These are phyloP conservation scores for Lasiodiplodia theobromae DNA, from an alignment of 2,329 filamentous ascomycete genomes.

Conservation along the genomic window DNA sequence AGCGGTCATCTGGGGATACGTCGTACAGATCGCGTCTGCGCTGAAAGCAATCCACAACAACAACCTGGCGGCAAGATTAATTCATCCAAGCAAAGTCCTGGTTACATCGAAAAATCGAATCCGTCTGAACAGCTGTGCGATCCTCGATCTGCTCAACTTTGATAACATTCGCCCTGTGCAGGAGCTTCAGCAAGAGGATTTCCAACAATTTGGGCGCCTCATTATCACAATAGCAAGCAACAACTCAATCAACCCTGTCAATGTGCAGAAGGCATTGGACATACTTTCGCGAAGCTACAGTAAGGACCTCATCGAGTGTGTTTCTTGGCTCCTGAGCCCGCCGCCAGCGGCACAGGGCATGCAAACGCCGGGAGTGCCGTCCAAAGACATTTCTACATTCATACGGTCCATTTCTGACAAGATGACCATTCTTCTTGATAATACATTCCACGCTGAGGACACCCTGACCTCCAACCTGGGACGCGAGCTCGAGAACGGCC, in stretches of 20 bases:
- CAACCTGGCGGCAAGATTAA: conserved; percentile 82
- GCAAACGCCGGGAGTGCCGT: conserved; percentile 41
- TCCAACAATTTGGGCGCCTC: conserved; percentile 82
- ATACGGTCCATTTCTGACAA: conserved; percentile 80
- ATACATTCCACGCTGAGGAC: conserved; percentile 80
- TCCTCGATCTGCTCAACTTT: conserved; percentile 87
- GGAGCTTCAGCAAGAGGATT: conserved; percentile 87
- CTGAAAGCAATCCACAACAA: conserved; percentile 83
- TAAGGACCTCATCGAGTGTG: conserved; percentile 76
- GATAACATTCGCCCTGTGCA: conserved; percentile 72
- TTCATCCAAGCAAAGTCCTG: conserved; percentile 88
- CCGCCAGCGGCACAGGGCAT: conserved; percentile 54
- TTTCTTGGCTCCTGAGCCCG: conserved; percentile 81
- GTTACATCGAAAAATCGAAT: conserved; percentile 90
- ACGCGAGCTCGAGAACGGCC: conserved; percentile 87
- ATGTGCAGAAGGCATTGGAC: conserved; percentile 61
- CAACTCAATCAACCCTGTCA: conserved; percentile 64
- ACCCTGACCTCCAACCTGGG: conserved; percentile 74
- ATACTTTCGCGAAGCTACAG: conserved; percentile 72
- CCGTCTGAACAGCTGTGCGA: conserved; percentile 84
- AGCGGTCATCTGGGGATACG: conserved; percentile 85
- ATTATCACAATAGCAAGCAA: conserved; percentile 83
- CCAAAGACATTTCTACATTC: conserved; percentile 81
- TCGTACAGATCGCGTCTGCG: conserved; percentile 88
- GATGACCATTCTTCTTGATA: conserved; percentile 77